Base-by-base conservation (phyloP, 495 filamentous ascomycete genomes). In the Patellaria atrata region DNA sequence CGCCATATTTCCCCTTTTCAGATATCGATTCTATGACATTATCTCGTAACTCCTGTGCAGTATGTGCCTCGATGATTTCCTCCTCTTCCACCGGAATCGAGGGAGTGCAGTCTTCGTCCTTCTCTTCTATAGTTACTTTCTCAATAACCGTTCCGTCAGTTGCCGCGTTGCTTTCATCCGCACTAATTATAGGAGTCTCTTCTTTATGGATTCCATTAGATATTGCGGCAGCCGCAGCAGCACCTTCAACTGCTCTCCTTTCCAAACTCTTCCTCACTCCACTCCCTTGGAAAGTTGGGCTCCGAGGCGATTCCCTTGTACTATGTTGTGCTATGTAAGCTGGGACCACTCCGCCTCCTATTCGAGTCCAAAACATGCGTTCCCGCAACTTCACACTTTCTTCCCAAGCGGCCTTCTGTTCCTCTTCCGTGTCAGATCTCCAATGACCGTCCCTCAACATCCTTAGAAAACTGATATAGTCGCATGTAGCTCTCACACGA, bases 311-410 rank as follows among this genome's bases (percentile, higher is more conserved):
- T 3, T 52, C 49, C 33, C 42, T 21, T n/a, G n/a, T n/a, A n/a
- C n/a, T n/a, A n/a, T n/a, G n/a, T 18, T 36, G 22, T 2, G 31
- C 26, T 20, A 60, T 42, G 16, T 65, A 65, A n/a, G 64, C 57
- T 0, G 85, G 86, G 27, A 94, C 61, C 3, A 94, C 81, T 12
- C 86, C 86, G 11, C 79, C 86, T 11, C 87, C 87, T 28, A 96
- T 71, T 18, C 89, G 63, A 28, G 78, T 74, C 89, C 89, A 97
- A 51, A 97, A 97, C 78, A 94, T 92, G 41, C 83, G 68, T 52
- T 97, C 89, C 27, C 89, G 65, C 31, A 96, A 59, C 13, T 79
- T 71, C 12, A 92, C 75, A 34, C 81, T 81, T 57, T 96, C 89
- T 50, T 93, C 84, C 89, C 89, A 97, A 3, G 85, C 83, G 22